Evolutionary conservation across 1,139 yeast species (phyloP), one percentile per base, ranked within the genome.

Genomic region (Kodamaea sp.): DNA sequence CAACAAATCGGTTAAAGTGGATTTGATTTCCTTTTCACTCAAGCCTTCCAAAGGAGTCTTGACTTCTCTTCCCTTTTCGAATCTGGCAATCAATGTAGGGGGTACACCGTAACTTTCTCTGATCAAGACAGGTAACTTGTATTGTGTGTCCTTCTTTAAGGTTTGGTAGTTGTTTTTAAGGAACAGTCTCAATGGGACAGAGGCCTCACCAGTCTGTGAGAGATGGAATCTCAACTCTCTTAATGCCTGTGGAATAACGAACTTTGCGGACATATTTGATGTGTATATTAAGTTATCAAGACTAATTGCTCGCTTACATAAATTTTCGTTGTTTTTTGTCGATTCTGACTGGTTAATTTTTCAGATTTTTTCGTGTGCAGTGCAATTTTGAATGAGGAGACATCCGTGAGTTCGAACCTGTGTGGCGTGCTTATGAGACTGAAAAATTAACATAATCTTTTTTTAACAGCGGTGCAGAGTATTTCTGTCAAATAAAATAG

Each of bases 191-290:
- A 83, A 70, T 24, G 85, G 81, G 23, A 72, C 70, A 24, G 89
- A 78, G 8, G 87, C 79, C 47, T 79, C 79, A 27, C 87, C 86
- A 24, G 85, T 75, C 63, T 84, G 94, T 37, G 88, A 81, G 48
- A 85, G 73, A 56, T 84, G 87, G 64, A 85, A 84, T 62, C 95
- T 78, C 55, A 85, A 73, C 67, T 85, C 94, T 59, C 74, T 84
- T 50, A 85, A 74, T 24, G 85, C 76, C 43, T 69, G 67, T 32
- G 90, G 86, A 45, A 84, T 68, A 36, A 75, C 73, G 57, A 75
- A 75, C 58, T 77, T 81, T 32, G 40, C 36, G 15, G 82, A 70
- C 81, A 78, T 76, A 46, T 27, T 48, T 10, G 22, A 12, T 35
- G 23, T 35, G 24, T 29, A 24, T 24, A 4, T 15, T 3, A 15